Evolutionary conservation across 2,329 filamentous ascomycete genomes (phyloP).

Genomic region (Colletotrichum truncatum): DNA sequence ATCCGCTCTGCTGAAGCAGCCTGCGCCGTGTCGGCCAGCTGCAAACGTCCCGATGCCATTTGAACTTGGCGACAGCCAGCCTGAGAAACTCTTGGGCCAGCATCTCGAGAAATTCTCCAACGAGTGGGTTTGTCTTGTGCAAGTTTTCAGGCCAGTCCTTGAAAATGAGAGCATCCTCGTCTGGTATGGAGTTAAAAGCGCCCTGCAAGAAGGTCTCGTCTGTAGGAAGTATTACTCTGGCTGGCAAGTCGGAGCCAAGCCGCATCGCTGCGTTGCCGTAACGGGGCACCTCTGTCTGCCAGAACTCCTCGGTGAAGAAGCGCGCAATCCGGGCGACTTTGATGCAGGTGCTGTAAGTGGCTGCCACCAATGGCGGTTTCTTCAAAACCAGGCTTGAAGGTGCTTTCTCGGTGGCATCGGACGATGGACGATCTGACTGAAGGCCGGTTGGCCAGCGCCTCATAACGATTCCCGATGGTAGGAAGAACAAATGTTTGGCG

Average conservation of each 20-base stretch:
- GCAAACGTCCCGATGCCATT: not conserved
- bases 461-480: not conserved
- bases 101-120: not conserved
- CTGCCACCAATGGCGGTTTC: not conserved
- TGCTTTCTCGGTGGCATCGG: not conserved
- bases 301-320: conserved; percentile 37
- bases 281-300: conserved; percentile 34
- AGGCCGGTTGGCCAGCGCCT: conserved; percentile 2
- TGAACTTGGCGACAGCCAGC: not conserved
- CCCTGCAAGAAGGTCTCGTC: not conserved
- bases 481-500: not conserved
- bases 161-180: not conserved
- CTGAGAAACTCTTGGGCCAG: not conserved
- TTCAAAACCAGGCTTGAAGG: not conserved
- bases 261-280: conserved; percentile 36
- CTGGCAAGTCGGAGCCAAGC: not conserved
- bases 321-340: not conserved
- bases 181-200: not conserved
- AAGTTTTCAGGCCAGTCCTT: not conserved
- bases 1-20: not conserved
- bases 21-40: not conserved
- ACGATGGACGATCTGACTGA: not conserved
- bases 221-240: not conserved
- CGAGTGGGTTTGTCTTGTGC: not conserved
- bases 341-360: not conserved